Evolutionary conservation across 1,139 yeast species (phyloP), one percentile per base, ranked within the genome.

Genomic region (Blastobotrys malaysiensis): DNA sequence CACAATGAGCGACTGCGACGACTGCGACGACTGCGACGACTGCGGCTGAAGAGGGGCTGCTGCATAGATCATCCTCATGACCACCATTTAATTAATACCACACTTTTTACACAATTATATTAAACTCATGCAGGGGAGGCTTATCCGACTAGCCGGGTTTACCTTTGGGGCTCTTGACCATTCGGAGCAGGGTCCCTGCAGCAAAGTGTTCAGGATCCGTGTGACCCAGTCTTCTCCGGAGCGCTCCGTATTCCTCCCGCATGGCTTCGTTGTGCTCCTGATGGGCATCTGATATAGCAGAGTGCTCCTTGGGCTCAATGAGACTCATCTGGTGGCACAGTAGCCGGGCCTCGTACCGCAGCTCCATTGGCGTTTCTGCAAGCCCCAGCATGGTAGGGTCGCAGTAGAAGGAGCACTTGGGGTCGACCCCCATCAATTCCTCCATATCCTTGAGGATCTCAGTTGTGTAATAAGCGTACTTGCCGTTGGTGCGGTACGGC

Each of bases 401-500:
- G 39, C 51, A 54, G 39, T 51, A 51, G 39, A 51, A 48, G 7
- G 51, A 24, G 20, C 52, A 51, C 13, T 20, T 46, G 9, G 24
- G 45, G 21, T 48, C 51, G 9, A 45, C 43, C 7, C 43, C 44
- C 24, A 43, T 16, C 20, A 43, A 9, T 20, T 51, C 48, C 46
- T 62, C 65, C 45, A 61, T 63, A 18, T 57, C 56, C 52, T 59
- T 51, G 26, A 62, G 49, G 18, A 54, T 51, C 22, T 51, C 49
- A 5, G 59, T 51, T 6, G 61, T 56, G 52, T 62, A 62, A 45
- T 57, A 54, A 47, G 62, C 62, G 56, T 36, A 49, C 46, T 21
- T 56, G 36, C 26, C 50, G 45, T 14, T 50, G 13, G 53, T 24
- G 13, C 46, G 48, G 7, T 61, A 64, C 2, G 60, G 58, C 13